These are phyloP conservation scores for Cinnamomum micranthum DNA, from an alignment of 164 flowering plant genomes.

Conservation along the genomic window DNA sequence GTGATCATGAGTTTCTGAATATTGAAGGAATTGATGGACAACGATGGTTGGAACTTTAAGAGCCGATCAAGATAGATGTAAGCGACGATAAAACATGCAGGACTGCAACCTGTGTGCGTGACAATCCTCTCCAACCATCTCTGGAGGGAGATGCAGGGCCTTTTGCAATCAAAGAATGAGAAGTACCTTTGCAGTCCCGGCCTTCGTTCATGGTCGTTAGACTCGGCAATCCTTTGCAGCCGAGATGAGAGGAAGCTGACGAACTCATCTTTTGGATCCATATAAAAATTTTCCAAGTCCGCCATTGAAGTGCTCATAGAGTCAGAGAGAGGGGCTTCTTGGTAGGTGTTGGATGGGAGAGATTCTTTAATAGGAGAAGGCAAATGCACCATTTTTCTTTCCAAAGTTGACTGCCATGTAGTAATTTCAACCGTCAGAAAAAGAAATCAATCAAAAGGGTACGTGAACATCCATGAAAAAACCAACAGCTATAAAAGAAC, in stretches of 20 bases:
- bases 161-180: constrained; percentile 44
- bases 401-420: too few species aligned
- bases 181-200: constrained; percentile 21
- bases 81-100: constrained; percentile 56
- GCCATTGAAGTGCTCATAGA: constrained; percentile 13
- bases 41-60: constrained; percentile 29
- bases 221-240: constrained; percentile 32
- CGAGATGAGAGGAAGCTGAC: constrained; percentile 32
- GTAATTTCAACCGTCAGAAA: too few species aligned
- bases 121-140: constrained; percentile 58
- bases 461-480: too few species aligned
- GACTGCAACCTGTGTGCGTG: constrained; percentile 61
- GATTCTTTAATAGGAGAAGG: too few species aligned
- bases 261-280: constrained; percentile 21
- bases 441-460: too few species aligned
- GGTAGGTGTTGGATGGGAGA: too few species aligned
- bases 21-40: constrained; percentile 45
- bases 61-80: constrained; percentile 58
- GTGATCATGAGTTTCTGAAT: constrained; percentile 50
- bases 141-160: constrained; percentile 46
- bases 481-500: too few species aligned
- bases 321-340: too few species aligned
- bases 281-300: constrained; percentile 15
- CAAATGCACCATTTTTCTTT: too few species aligned
- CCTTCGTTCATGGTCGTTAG: constrained; percentile 25